phyloP scores from a whole-genome alignment of 2,329 filamentous ascomycete species.

The Pestalotiopsis sp. region DNA sequence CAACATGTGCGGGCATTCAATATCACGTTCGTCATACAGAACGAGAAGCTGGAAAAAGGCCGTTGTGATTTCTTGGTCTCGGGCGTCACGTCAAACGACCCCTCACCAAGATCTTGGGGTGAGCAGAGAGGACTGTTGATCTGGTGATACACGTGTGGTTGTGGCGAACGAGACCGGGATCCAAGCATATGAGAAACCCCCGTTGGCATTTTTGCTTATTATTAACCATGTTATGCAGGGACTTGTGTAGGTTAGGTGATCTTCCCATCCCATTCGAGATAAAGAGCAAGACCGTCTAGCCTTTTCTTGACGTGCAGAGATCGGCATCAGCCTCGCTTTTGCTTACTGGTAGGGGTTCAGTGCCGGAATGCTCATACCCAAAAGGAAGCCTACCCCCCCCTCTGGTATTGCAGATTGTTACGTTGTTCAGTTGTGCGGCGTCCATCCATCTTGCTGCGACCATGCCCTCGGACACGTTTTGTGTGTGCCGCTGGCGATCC shows the following conservation, averaged over 20 bases:
- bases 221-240: background rate
- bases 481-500: background rate
- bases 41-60: background rate
- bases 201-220: no score
- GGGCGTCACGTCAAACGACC: background rate
- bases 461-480: background rate
- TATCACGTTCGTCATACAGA: background rate
- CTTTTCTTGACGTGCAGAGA: background rate
- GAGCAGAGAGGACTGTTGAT: background rate
- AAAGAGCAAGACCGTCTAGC: background rate
- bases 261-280: background rate
- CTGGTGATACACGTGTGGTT: background rate
- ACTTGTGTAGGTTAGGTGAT: background rate
- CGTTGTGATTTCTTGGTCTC: background rate
- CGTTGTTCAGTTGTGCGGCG: background rate
- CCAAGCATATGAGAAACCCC: no score
- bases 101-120: background rate
- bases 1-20: background rate
- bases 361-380: background rate
- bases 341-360: background rate
- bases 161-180: background rate
- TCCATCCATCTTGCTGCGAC: background rate
- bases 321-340: background rate
- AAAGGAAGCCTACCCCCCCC: background rate
- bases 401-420: background rate